Percentiles rank a stretch among this genome's conserved stretches.
Evolutionary conservation across 2,329 filamentous ascomycete genomes (phyloP).

Genomic region (Pochonia chlamydosporia): DNA sequence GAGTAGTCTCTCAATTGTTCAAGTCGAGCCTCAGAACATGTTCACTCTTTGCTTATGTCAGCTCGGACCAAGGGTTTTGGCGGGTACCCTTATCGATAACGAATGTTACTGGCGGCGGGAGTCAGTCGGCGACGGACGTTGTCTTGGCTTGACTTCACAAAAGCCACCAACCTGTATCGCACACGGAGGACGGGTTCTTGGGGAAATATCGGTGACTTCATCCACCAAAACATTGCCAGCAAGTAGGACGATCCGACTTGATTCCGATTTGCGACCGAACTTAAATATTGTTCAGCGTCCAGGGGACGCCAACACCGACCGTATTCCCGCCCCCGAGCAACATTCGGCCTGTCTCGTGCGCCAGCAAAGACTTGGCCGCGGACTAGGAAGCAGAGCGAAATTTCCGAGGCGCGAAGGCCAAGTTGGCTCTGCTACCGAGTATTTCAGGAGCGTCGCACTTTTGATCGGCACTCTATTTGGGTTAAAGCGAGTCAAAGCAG

Average conservation of each 20-base stretch:
- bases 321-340: neutral
- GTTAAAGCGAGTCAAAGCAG: neutral
- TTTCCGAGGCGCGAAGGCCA: neutral
- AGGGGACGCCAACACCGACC: neutral
- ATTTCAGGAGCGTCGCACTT: neutral
- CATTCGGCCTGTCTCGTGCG: neutral
- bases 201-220: neutral
- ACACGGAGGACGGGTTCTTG: neutral
- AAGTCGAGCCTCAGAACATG: too few species aligned
- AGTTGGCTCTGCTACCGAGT: neutral
- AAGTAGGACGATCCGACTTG: neutral
- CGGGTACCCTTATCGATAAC: conserved; percentile 24
- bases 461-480: neutral
- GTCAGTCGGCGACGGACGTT: neutral
- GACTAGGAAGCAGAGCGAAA: neutral
- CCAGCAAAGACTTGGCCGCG: neutral
- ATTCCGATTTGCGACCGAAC: neutral
- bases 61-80: neutral
- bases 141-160: neutral
- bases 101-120: conserved; percentile 17
- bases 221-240: neutral
- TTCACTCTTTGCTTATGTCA: too few species aligned
- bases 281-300: neutral
- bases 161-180: neutral
- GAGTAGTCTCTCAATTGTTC: too few species aligned